Evolutionary conservation across 2,329 filamentous ascomycete species (phyloP), one percentile per base, ranked within the genome.

Genomic region (Fusarium hostae): DNA sequence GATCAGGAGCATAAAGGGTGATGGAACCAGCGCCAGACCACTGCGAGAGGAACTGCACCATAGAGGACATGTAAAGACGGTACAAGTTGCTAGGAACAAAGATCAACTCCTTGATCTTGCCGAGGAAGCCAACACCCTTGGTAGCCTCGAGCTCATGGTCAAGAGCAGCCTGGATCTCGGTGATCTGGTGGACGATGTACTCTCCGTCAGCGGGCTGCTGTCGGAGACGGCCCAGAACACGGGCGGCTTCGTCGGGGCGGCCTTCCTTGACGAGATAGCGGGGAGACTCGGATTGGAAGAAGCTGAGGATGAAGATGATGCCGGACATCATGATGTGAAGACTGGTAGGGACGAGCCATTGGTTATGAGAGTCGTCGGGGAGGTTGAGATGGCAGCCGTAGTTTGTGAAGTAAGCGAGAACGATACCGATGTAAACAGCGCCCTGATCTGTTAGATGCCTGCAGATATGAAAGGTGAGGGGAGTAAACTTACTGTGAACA

Each of bases 291-390:
- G 85, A 85, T 70, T 91, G 88, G 73, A 92, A 86, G 78, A 93
- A 91, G 15, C 89, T 92, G 18, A 94, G 84, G 61, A 89, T 74
- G 76, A 93, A 87, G 77, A 94, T 94, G 66, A 95, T 81, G 8
- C 88, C 88, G 4, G 92, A 90, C 76, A 95, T 94, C 77, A 94
- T 94, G 79, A 95, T 84, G 78, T 95, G 92, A 63, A 95, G 84
- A 72, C 89, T 90, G 44, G 91, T 94, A 1, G 93, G 92, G 0
- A 94, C 87, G 45, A 92, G 85, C 87, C 87, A 89, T 69, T 86
- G 84, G 59, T 83, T 82, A 62, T 83, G 81, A 5, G 82, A 83
- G n/a, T 78, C 74, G 52, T 84, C 82, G 28, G 81, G 79, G 26
- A 90, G 81, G 77, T 89, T 82, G 45, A 89, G 59, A 62, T 84